Evolutionary conservation across 23 red algal species (phyloP).

Genomic region (Gracilaria domingensis): DNA sequence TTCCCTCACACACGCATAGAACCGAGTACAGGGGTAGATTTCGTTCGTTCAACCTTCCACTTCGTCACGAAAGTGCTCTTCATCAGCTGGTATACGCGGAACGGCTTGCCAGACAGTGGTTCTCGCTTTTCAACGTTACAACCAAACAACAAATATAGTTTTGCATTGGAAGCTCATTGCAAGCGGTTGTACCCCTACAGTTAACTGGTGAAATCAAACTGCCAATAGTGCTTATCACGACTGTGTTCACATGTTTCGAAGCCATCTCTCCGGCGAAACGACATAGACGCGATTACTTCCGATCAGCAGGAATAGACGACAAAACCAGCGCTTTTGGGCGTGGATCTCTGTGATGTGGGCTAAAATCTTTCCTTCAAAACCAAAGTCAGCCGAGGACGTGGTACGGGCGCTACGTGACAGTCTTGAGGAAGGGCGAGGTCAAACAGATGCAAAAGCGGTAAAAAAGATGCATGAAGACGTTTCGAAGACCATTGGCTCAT

Average conservation of each 20-base stretch:
- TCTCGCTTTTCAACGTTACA: background rate
- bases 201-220: too few relatives aligned
- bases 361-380: constrained; percentile 62
- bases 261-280: background rate
- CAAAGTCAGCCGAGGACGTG: constrained; percentile 71
- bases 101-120: background rate
- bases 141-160: background rate
- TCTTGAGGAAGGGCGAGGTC: constrained; percentile 50
- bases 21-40: too few relatives aligned
- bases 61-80: background rate
- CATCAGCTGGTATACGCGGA: background rate
- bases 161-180: background rate
- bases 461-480: constrained; percentile 75
- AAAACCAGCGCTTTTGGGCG: background rate
- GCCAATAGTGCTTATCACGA: background rate
- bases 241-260: background rate
- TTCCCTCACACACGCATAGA: background rate
- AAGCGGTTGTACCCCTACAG: too few relatives aligned
- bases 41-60: background rate
- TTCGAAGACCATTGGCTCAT: constrained; percentile 41
- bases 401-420: constrained; percentile 66
- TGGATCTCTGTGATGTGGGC: constrained; percentile 58
- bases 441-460: constrained; percentile 28
- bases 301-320: background rate
- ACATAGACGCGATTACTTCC: background rate